Base-by-base conservation (phyloP, 2,329 filamentous ascomycete genomes). In the Apiospora koreana region DNA sequence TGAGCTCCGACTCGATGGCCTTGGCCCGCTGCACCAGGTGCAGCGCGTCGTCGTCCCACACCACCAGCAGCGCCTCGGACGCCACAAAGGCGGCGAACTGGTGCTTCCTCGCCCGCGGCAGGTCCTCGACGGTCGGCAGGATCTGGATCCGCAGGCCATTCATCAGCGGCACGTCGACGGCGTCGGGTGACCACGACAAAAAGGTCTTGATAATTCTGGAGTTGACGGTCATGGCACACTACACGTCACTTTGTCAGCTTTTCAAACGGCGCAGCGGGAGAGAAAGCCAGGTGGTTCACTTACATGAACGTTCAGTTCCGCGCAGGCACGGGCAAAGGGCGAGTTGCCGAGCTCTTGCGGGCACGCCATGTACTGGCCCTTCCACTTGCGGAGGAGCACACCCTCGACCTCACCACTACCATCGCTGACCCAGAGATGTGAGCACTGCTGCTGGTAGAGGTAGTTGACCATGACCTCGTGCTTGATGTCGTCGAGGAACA, bases 401-500 rank as follows among this genome's bases (percentile, higher is more conserved):
- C 93, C 93, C 79, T 94, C 92, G 7, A 89, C 80, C 74, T 91
- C 88, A 16, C 91, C 91, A 66, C 86, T 90, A 45, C 87, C 88
- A 75, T 93, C 91, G 42, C 88, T 89, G 25, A 94, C 89, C 93
- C 93, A 94, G 43, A 94, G 85, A 72, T 89, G 88, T 16, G 88
- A 87, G 77, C 91, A 94, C 81, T 94, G 92, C 78, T 94, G 92
- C 79, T 94, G 92, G 80, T 94, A 94, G 35, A 95, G 84, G 79
- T 93, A 94, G 81, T 93, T 94, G 71, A 93, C 92, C 92, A 94
- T 94, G 72, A 94, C 91, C 80, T 94, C 92, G 77, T 94, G 91
- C 80, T 92, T 93, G 80, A 94, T 92, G 72, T 93, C 91, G 71
- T 93, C 91, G 14, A 92, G 80, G 71, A 91, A 86, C 70, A 86